Evolutionary conservation across 768 basidiomycete genomes (phyloP).

Genomic region (Naganishia onofrii): DNA sequence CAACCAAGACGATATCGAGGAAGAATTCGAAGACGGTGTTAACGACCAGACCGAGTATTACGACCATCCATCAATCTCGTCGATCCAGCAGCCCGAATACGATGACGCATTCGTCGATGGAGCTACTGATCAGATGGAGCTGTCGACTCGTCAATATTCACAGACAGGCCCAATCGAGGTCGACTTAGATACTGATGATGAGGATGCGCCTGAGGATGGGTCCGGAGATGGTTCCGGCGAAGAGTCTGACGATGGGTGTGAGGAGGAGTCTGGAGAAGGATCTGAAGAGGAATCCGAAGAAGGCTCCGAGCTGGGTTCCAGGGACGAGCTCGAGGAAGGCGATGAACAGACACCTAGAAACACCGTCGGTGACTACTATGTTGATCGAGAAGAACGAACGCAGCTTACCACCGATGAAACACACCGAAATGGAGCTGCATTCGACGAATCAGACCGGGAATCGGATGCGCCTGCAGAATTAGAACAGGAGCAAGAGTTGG

Average conservation of each 20-base stretch:
- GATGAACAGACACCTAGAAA: background rate
- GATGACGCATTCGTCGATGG: constrained; percentile 1
- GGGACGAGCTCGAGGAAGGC: constrained; percentile 2
- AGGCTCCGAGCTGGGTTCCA: background rate
- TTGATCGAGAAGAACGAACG: background rate
- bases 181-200: background rate
- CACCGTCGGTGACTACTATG: background rate
- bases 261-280: background rate
- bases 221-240: background rate
- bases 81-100: too few species aligned
- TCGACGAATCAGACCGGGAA: constrained; percentile 5
- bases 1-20: background rate
- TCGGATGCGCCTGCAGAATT: background rate
- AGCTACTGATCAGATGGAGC: background rate
- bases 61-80: background rate
- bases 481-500: background rate
- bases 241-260: too few species aligned
- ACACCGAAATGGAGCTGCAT: background rate
- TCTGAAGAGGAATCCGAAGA: constrained; percentile 12
- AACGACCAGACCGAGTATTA: background rate
- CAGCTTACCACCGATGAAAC: background rate
- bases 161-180: background rate
- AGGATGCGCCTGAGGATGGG: background rate
- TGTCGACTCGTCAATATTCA: background rate
- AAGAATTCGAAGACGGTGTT: background rate